Evolutionary conservation across 208 protist genomes (phyloP), one percentile per base, ranked within the genome.

Genomic region (Trypanosoma conorhini): DNA sequence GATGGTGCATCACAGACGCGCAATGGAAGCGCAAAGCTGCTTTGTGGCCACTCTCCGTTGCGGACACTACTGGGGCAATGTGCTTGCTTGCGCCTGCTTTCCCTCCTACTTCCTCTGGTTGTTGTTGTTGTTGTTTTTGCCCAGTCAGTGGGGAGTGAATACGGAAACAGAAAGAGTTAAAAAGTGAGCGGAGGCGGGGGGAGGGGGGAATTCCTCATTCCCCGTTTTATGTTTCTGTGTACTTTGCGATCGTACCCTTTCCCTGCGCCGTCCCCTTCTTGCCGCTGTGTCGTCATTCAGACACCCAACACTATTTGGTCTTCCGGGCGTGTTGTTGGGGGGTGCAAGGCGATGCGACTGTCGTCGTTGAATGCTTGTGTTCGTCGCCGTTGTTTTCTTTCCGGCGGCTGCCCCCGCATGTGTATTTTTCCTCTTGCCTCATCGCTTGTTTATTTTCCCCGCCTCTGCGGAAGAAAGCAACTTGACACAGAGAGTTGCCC

Each of bases 21-120:
- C 17, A 1, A 19, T 46, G 1, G 15, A 46, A 19, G 13, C 17
- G 42, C 42, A 13, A 21, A 12, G 42, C 42, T 13, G 8, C 15
- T 46, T 42, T 42, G 3, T 46, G 8, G 8, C 42, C 42, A 19
- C 42, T 46, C 15, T 46, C 15, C 42, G 15, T 10, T 13, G 42
- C 42, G 17, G 48, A 64, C 24, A 26, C 56, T 33, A 67, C 10
- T 74, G 35, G n/a, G 33, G 46, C 42, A 57, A 57, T 73, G 13
- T 73, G 13, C 52, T 8, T 73, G 24, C 64, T 12, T 73, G 31
- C 31, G 21, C 22, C 42, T 70, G 46, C n/a, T 50, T 7, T 26
- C 22, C 30, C 28, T 51, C 69, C 40, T 70, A 55, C 19, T 42
- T 63, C 5, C 48, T 76, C 22, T 71, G 63, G 60, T 64, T 77